A percentile compares a stretch with the other conserved stretches of the same genome.
Conservation (phyloP, 148 eudicot genomes). For the Camellia granthamiana region DNA sequence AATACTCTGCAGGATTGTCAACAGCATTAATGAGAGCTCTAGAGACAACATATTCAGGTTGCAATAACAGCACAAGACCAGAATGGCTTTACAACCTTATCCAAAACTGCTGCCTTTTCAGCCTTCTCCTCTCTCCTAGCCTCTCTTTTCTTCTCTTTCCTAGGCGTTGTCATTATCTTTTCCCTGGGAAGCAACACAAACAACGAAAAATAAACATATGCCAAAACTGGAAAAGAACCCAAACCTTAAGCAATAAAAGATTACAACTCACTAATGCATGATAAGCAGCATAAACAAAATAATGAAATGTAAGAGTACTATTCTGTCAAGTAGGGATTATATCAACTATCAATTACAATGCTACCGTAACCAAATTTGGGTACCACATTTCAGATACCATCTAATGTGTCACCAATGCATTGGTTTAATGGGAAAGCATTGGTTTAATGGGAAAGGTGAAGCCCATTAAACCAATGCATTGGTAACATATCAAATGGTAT, state of each 20-base stretch:
- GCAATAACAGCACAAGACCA: background rate
- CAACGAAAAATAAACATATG: background rate
- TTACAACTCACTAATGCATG: background rate
- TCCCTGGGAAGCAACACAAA: constrained; percentile 43
- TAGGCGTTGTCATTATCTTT: constrained; percentile 74
- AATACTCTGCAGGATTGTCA: constrained; percentile 57
- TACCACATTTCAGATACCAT: no score
- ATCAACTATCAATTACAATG: no score
- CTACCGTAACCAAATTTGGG: no score
- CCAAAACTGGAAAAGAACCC: background rate
- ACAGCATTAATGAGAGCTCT: background rate
- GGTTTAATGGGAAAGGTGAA: no score
- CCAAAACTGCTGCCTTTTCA: constrained; percentile 76
- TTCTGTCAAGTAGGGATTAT: background rate
- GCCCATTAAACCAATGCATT: no score
- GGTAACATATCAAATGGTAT: no score
- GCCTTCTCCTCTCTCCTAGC: constrained; percentile 84
- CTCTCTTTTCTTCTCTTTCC: constrained; percentile 72
- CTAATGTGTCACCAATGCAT: no score
- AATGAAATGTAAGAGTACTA: background rate
- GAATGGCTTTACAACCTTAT: constrained; percentile 44
- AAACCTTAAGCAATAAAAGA: background rate
- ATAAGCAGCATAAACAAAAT: background rate
- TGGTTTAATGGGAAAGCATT: no score
- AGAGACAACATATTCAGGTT: background rate